phyloP scores from a whole-genome alignment of 768 basidiomycete species.

The Mrakia frigida region DNA sequence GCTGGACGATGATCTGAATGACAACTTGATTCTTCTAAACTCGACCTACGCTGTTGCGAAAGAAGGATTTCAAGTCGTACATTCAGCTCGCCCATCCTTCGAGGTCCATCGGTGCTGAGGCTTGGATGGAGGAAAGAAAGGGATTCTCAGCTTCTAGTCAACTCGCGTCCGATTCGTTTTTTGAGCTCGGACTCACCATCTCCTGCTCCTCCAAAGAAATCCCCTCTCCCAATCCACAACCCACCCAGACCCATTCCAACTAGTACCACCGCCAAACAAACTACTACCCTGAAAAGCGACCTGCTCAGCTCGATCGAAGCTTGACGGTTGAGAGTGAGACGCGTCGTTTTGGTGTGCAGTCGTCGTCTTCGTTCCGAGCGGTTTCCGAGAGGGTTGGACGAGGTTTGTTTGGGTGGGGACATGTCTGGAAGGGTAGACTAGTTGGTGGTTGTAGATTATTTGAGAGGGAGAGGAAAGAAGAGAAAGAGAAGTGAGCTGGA shows the following conservation, averaged over 20 bases:
- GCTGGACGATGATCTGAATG: slow-evolving; percentile 14
- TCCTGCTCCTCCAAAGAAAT: neutral
- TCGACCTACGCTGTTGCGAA: neutral
- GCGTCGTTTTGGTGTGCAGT: neutral
- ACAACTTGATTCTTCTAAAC: neutral
- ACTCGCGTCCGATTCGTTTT: neutral
- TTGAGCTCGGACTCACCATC: neutral
- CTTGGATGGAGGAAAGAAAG: neutral
- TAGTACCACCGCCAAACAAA: neutral
- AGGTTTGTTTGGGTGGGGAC: neutral
- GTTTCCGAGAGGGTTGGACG: neutral
- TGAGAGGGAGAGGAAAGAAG: too few species aligned
- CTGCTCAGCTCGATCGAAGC: neutral
- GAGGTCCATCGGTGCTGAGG: neutral
- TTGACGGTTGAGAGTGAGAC: neutral
- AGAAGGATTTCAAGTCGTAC: neutral
- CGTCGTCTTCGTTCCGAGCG: neutral
- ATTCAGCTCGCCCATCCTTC: too few species aligned
- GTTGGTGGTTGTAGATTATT: too few species aligned
- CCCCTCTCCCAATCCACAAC: too few species aligned
- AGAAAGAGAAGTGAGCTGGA: neutral
- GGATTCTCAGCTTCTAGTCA: neutral
- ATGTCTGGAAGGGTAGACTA: neutral
- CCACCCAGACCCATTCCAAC: neutral
- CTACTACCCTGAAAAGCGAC: neutral